phyloP scores from a whole-genome alignment of 2,329 filamentous ascomycete species.

The Paecilomyces fulvus region DNA sequence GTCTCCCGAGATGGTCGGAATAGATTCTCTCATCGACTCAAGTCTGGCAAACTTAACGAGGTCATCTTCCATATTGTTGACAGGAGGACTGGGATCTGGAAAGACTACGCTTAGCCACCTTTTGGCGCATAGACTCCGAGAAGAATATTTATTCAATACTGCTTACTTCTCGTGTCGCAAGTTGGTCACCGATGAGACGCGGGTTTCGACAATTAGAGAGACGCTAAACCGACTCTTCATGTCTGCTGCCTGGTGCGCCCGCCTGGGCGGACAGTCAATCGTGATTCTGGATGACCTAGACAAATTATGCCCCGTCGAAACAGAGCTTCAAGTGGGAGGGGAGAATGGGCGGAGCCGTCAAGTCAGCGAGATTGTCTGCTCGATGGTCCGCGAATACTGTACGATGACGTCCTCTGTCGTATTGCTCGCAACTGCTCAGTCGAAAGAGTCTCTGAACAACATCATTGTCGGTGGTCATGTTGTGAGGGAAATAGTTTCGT shows the following conservation, averaged over 20 bases:
- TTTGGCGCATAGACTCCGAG: conserved; percentile 63
- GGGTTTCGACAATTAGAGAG: conserved; percentile 85
- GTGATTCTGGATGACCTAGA: conserved; percentile 91
- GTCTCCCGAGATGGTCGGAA: conserved; percentile 65
- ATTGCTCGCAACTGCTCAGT: conserved; percentile 80
- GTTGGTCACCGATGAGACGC: conserved; percentile 81
- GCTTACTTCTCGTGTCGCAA: conserved; percentile 81
- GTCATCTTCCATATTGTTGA: conserved; percentile 80
- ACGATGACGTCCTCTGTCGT: conserved; percentile 71
- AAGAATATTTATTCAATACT: conserved; percentile 68
- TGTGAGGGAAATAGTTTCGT: conserved; percentile 77
- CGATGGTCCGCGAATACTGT: conserved; percentile 77
- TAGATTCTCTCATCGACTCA: conserved; percentile 66
- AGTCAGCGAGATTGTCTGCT: conserved; percentile 79
- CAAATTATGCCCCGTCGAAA: conserved; percentile 85
- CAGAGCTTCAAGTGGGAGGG: conserved; percentile 84
- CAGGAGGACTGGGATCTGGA: conserved; percentile 80
- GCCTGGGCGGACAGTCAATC: conserved; percentile 71
- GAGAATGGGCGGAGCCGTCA: conserved; percentile 90
- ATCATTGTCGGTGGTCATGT: conserved; percentile 86
- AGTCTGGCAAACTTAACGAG: conserved; percentile 70
- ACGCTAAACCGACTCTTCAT: conserved; percentile 77
- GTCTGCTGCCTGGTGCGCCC: conserved; percentile 81
- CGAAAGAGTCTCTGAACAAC: conserved; percentile 86
- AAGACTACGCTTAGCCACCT: conserved; percentile 76